Percentiles rank a stretch among this genome's conserved stretches.
phyloP scores from a whole-genome alignment of 1,284 basidiomycete genomes.

The Moesziomyces sp. region DNA sequence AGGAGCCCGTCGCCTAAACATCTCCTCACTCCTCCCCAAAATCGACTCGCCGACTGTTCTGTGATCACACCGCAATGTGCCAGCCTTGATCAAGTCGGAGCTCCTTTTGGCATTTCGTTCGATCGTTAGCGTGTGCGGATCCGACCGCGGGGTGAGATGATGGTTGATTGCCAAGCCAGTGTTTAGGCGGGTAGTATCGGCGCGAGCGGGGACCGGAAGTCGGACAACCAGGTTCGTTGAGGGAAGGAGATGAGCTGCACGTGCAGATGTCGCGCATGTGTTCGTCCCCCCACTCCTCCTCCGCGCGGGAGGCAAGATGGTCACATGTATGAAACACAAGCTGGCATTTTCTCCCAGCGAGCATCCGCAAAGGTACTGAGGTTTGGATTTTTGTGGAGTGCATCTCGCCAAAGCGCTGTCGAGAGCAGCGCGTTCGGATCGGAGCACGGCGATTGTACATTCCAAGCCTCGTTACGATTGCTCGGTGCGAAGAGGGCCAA shows the following conservation, averaged over 20 bases:
- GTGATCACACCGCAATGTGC: no score
- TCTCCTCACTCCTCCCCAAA: conserved; percentile 6
- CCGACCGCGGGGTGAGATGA: no score
- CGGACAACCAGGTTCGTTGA: not conserved
- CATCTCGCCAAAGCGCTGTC: no score
- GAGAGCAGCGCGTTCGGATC: no score
- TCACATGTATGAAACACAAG: conserved; percentile 31
- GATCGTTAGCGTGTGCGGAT: no score
- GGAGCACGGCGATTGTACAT: conserved; percentile 10
- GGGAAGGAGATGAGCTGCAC: not conserved
- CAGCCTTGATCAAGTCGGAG: no score
- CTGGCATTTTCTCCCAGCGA: conserved; percentile 7
- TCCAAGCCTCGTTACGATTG: conserved; percentile 24
- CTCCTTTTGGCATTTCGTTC: no score
- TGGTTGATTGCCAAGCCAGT: no score
- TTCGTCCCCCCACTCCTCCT: no score
- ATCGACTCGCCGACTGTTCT: not conserved
- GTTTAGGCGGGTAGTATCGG: no score
- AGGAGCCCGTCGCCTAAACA: conserved; percentile 40
- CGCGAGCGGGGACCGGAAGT: not conserved
- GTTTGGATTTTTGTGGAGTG: no score
- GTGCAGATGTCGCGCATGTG: conserved; percentile 9
- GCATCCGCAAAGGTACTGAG: no score
- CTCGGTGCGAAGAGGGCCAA: not conserved
- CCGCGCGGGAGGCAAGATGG: not conserved